These are phyloP conservation scores for Phaffomyces opuntiae DNA, from an alignment of 805 yeast genomes.

Conservation along the genomic window DNA sequence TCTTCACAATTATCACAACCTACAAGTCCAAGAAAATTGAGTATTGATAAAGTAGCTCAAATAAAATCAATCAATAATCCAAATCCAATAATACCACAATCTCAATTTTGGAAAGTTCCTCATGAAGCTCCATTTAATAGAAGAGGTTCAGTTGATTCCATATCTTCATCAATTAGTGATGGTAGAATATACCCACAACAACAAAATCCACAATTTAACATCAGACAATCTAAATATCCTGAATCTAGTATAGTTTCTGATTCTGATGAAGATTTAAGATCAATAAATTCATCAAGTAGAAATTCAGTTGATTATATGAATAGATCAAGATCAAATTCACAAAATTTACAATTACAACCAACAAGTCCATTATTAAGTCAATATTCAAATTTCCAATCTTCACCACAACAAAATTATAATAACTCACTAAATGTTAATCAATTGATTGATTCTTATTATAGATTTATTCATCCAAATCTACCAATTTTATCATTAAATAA, in stretches of 20 bases:
- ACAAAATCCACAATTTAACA: conserved; percentile 2
- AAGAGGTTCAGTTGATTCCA: conserved; percentile 22
- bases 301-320: conserved; percentile 12
- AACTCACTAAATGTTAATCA: conserved; percentile 16
- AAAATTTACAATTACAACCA: conserved; percentile 1
- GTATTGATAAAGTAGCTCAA: neutral
- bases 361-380: conserved; percentile 12
- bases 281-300: conserved; percentile 15
- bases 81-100: conserved; percentile 15
- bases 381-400: neutral
- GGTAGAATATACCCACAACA: conserved; percentile 8
- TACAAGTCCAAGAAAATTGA: conserved; percentile 4
- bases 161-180: conserved; percentile 16
- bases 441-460: conserved; percentile 40
- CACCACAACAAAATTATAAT: neutral
- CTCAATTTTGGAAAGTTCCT: conserved; percentile 24
- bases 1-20: conserved; percentile 3
- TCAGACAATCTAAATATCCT: conserved; percentile 8
- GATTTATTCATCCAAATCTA: conserved; percentile 35
- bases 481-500: conserved; percentile 31
- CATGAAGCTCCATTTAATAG: conserved; percentile 23
- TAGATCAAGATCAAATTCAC: conserved; percentile 18
- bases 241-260: conserved; percentile 21
- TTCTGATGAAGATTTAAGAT: conserved; percentile 21
- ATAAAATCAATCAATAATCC: neutral